These are phyloP conservation scores for Nothophoma quercina DNA, from an alignment of 2,329 filamentous ascomycete genomes.

Conservation along the genomic window DNA sequence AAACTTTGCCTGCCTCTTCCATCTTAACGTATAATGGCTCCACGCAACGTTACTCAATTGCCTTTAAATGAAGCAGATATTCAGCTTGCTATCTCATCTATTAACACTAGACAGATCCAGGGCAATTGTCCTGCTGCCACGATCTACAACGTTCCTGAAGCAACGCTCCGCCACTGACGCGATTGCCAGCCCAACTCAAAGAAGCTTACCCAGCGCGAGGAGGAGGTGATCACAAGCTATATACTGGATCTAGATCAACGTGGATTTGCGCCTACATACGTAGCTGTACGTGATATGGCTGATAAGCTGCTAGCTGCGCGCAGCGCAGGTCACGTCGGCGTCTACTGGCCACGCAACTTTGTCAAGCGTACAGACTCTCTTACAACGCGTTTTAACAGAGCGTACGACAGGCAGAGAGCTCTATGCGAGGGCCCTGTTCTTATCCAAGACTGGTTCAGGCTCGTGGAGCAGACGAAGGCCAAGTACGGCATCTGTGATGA, in stretches of 20 bases:
- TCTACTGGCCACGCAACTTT: too few relatives aligned
- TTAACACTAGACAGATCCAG: slow-evolving; percentile 10
- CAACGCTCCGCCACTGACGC: background rate
- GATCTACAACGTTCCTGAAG: slow-evolving; percentile 5
- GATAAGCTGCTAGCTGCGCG: too few relatives aligned
- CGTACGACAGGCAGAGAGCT: too few relatives aligned
- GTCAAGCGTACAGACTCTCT: too few relatives aligned
- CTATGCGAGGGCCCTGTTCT: background rate
- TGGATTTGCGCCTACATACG: too few relatives aligned
- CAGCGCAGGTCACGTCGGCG: too few relatives aligned
- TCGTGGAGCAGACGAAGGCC: slow-evolving; percentile 10
- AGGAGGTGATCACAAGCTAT: slow-evolving; percentile 10
- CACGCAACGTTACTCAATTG: background rate
- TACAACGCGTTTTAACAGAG: too few relatives aligned
- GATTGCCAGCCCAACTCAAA: background rate
- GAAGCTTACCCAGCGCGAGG: slow-evolving; percentile 1
- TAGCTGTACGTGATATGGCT: too few relatives aligned
- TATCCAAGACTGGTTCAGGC: background rate
- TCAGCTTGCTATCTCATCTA: slow-evolving; percentile 11
- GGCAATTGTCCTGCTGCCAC: background rate
- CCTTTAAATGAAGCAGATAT: slow-evolving; percentile 4
- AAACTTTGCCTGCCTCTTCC: slow-evolving; percentile 7
- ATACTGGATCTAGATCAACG: slow-evolving; percentile 17
- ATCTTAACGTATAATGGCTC: slow-evolving; percentile 5
- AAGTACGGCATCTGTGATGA: slow-evolving; percentile 2